Conservation (phyloP, 345 rosid genomes). For the Pistacia integerrima region DNA sequence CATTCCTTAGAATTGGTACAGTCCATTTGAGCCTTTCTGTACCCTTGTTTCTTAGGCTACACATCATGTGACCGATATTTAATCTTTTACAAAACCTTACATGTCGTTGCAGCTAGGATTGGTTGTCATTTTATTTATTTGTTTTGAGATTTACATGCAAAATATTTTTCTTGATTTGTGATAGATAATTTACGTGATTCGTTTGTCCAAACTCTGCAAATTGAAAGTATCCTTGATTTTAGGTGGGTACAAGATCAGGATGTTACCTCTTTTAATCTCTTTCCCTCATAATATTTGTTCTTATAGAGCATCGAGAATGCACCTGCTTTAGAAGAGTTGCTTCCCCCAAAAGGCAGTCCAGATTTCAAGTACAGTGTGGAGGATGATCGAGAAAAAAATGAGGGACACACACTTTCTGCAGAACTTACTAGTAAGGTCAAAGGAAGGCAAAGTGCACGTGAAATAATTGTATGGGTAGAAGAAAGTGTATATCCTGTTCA, state of each 20-base stretch:
- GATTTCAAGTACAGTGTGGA: constrained; percentile 63
- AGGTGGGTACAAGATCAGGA: no score
- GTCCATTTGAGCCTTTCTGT: neutral
- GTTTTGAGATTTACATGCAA: neutral
- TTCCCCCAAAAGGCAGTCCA: constrained; percentile 83
- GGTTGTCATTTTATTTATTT: neutral
- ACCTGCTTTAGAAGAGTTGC: constrained; percentile 80
- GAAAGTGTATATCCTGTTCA: constrained; percentile 71
- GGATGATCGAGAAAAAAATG: constrained; percentile 73
- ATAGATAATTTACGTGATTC: neutral
- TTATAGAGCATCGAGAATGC: constrained; percentile 89
- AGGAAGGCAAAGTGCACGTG: constrained; percentile 80
- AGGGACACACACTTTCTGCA: constrained; percentile 64
- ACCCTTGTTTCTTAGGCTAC: neutral
- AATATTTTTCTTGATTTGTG: neutral
- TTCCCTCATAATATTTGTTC: constrained; percentile 22
- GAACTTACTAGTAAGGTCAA: constrained; percentile 84
- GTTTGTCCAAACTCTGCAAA: neutral
- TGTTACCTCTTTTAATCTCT: constrained; percentile 4
- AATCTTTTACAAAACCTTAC: neutral
- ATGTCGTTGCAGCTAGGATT: neutral
- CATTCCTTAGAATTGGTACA: neutral
- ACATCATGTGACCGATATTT: neutral
- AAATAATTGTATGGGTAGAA: constrained; percentile 80
- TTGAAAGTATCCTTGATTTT: neutral